A percentile compares a stretch with the other conserved stretches of the same genome.
Evolutionary conservation across 1,139 yeast species (phyloP).

Genomic region (Saccharomyces uvarum): DNA sequence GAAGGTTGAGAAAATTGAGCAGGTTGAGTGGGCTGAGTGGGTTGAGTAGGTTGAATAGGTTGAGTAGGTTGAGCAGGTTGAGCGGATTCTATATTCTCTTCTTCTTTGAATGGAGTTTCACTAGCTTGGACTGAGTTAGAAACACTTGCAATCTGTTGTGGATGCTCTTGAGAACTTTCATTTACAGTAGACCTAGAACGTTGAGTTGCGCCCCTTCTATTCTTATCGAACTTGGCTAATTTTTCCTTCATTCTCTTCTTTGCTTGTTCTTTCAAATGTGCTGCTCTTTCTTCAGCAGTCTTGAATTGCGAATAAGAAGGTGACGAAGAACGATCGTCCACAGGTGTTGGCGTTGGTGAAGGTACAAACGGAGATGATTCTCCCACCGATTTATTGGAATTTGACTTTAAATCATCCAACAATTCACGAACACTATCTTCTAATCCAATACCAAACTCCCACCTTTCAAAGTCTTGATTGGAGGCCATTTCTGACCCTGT

Average conservation of each 20-base stretch:
- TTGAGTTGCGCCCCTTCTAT: slow-evolving; percentile 33
- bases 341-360: slow-evolving; percentile 5
- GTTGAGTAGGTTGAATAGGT: neutral
- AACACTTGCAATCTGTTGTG: neutral
- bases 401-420: slow-evolving; percentile 44
- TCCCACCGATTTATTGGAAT: neutral
- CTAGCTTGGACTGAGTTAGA: neutral
- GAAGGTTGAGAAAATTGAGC: neutral
- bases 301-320: slow-evolving; percentile 26
- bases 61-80: neutral
- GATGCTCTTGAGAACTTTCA: neutral
- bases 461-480: slow-evolving; percentile 57
- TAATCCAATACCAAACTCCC: slow-evolving; percentile 83
- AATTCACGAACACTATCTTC: slow-evolving; percentile 59
- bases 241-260: slow-evolving; percentile 83
- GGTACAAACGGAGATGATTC: slow-evolving; percentile 1
- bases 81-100: neutral
- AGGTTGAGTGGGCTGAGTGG: neutral
- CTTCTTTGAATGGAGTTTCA: slow-evolving; percentile 4
- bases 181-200: slow-evolving; percentile 6
- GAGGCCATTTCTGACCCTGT: slow-evolving; percentile 31
- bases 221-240: slow-evolving; percentile 75
- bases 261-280: slow-evolving; percentile 84
- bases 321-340: neutral
- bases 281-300: slow-evolving; percentile 63